Evolutionary conservation across 441 rosid genomes (phyloP).

Genomic region (Syzygium malaccense): DNA sequence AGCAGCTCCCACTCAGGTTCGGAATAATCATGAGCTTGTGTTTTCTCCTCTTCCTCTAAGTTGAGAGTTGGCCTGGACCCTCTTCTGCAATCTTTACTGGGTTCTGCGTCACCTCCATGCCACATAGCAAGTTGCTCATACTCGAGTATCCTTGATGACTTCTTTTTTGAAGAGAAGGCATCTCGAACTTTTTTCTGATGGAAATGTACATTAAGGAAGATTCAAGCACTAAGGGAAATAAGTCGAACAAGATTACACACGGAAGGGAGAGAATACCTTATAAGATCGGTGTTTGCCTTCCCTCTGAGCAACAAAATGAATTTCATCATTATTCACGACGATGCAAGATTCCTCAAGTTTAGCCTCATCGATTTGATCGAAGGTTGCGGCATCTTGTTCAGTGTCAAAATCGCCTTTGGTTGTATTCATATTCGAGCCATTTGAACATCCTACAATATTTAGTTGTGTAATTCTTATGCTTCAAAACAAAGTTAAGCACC

Average conservation of each 20-base stretch:
- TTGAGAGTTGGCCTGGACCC: background rate
- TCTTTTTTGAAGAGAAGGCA: constrained; percentile 53
- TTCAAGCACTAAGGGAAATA: background rate
- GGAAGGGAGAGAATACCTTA: constrained; percentile 31
- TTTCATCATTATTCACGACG: constrained; percentile 44
- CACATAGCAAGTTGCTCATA: constrained; percentile 48
- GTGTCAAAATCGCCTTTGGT: constrained; percentile 6
- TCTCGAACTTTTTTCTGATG: constrained; percentile 44
- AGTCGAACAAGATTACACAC: background rate
- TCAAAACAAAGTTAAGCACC: background rate
- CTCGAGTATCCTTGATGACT: constrained; percentile 48
- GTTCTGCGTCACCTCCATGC: constrained; percentile 25
- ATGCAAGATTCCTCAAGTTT: constrained; percentile 63
- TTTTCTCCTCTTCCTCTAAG: constrained; percentile 4
- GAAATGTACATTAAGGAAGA: background rate
- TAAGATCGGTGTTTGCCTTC: constrained; percentile 41
- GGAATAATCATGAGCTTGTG: constrained; percentile 7
- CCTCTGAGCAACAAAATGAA: constrained; percentile 21
- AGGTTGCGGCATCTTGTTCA: constrained; percentile 17
- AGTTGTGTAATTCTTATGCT: background rate
- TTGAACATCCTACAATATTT: constrained; percentile 21
- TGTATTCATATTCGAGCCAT: constrained; percentile 10
- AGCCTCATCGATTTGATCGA: constrained; percentile 19
- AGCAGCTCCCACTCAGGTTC: constrained; percentile 73
- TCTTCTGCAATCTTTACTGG: constrained; percentile 13